These are phyloP conservation scores for Diplodia seriata DNA, from an alignment of 2,329 filamentous ascomycete genomes.

Conservation along the genomic window DNA sequence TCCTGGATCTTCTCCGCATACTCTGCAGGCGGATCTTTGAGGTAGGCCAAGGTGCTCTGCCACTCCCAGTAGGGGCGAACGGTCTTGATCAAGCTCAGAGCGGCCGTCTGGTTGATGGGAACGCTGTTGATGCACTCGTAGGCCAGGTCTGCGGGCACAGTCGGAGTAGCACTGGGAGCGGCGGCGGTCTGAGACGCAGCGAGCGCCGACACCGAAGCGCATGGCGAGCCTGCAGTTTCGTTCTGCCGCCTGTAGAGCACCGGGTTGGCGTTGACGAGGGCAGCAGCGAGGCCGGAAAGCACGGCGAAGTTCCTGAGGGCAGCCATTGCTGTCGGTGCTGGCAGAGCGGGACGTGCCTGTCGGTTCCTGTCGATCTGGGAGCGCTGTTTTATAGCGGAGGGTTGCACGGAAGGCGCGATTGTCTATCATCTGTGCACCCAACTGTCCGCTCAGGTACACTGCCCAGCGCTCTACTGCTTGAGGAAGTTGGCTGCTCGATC, in stretches of 20 bases:
- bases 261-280: constrained; percentile 2
- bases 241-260: constrained; percentile 12
- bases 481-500: constrained; percentile 13
- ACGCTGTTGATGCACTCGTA: constrained; percentile 55
- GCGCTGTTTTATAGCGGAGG: constrained; percentile 1
- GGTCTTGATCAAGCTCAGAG: constrained; percentile 48
- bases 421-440: no score
- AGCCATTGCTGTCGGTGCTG: not conserved
- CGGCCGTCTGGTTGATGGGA: constrained; percentile 53
- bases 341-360: not conserved
- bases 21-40: constrained; percentile 55
- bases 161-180: constrained; percentile 37
- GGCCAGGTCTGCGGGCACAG: constrained; percentile 52
- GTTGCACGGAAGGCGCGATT: not conserved
- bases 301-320: constrained; percentile 20
- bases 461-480: constrained; percentile 14
- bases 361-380: not conserved
- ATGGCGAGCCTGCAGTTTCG: constrained; percentile 28
- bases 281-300: constrained; percentile 6
- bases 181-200: constrained; percentile 30
- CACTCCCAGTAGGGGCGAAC: constrained; percentile 54
- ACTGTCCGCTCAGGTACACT: not conserved
- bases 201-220: constrained; percentile 31
- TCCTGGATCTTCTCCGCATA: constrained; percentile 55
- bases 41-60: constrained; percentile 54